Percentiles rank a stretch among this genome's conserved stretches.
Evolutionary conservation across 495 filamentous ascomycete species (phyloP).

Genomic region (Podospora fimiseda): DNA sequence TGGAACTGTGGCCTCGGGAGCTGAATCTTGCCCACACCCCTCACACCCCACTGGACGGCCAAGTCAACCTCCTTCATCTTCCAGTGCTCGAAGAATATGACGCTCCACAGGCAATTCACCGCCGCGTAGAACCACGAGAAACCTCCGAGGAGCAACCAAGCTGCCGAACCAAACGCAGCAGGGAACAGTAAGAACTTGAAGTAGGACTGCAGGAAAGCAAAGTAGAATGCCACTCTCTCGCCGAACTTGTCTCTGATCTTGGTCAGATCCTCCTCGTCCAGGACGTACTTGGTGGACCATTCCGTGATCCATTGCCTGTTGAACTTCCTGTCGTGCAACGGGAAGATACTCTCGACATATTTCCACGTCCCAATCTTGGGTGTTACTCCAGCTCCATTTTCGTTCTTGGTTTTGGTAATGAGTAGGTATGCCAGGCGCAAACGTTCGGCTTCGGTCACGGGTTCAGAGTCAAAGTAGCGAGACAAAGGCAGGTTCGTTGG

Average conservation of each 20-base stretch:
- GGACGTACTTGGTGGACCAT: slow-evolving; percentile 76
- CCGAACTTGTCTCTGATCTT: slow-evolving; percentile 85
- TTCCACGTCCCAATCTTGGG: slow-evolving; percentile 79
- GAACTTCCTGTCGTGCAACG: slow-evolving; percentile 79
- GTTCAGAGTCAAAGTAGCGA: slow-evolving; percentile 54
- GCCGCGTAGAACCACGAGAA: slow-evolving; percentile 81
- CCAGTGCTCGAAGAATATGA: slow-evolving; percentile 94
- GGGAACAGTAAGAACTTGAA: slow-evolving; percentile 81
- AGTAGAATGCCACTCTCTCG: slow-evolving; percentile 94
- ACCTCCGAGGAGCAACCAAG: slow-evolving; percentile 75
- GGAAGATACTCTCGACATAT: slow-evolving; percentile 75
- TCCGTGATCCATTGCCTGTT: slow-evolving; percentile 87
- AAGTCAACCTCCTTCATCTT: slow-evolving; percentile 90
- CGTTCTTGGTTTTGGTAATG: slow-evolving; percentile 71
- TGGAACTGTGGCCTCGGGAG: slow-evolving; percentile 68
- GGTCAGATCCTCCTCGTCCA: slow-evolving; percentile 70
- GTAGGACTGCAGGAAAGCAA: slow-evolving; percentile 91
- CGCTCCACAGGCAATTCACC: slow-evolving; percentile 77
- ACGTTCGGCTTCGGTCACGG: slow-evolving; percentile 81
- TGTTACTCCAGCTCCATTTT: slow-evolving; percentile 87
- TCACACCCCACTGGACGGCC: slow-evolving; percentile 86
- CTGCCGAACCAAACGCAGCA: slow-evolving; percentile 71
- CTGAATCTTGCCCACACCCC: slow-evolving; percentile 77
- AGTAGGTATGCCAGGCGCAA: slow-evolving; percentile 78
- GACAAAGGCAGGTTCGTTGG: slow-evolving; percentile 56